phyloP scores from a whole-genome alignment of 495 filamentous ascomycete genomes.

The Parmelia sp. region DNA sequence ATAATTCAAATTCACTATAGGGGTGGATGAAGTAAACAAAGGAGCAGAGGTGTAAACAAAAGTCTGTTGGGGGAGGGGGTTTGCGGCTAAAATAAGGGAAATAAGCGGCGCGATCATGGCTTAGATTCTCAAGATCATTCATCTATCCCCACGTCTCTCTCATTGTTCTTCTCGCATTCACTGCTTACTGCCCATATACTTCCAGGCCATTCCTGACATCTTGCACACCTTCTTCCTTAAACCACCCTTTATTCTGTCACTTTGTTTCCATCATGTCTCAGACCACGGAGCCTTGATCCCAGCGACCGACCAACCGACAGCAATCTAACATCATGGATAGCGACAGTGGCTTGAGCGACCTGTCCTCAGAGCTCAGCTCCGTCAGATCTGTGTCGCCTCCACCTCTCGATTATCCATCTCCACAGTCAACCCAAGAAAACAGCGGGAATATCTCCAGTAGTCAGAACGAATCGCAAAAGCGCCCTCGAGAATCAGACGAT shows the following conservation, averaged over 20 bases:
- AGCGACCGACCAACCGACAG: neutral
- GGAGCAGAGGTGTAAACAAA: conserved; percentile 19
- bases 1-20: neutral
- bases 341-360: conserved; percentile 37
- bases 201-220: neutral
- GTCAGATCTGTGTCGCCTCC: conserved; percentile 48
- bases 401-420: conserved; percentile 45
- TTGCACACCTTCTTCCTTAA: neutral
- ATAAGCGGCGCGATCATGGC: conserved; percentile 16
- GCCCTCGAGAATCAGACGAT: conserved; percentile 42
- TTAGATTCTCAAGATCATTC: conserved; percentile 7
- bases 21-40: conserved; percentile 8
- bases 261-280: conserved; percentile 5
- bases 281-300: conserved; percentile 10
- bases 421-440: conserved; percentile 52
- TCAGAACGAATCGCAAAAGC: conserved; percentile 19
- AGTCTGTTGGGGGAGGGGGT: conserved; percentile 9
- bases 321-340: conserved; percentile 34
- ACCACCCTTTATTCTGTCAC: neutral
- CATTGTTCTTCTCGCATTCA: conserved; percentile 4
- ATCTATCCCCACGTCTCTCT: neutral
- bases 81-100: conserved; percentile 16
- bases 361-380: conserved; percentile 52
- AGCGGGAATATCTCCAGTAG: conserved; percentile 28
- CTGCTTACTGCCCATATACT: neutral